phyloP scores from a whole-genome alignment of 805 yeast species.

The Metschnikowia peoriensis region DNA sequence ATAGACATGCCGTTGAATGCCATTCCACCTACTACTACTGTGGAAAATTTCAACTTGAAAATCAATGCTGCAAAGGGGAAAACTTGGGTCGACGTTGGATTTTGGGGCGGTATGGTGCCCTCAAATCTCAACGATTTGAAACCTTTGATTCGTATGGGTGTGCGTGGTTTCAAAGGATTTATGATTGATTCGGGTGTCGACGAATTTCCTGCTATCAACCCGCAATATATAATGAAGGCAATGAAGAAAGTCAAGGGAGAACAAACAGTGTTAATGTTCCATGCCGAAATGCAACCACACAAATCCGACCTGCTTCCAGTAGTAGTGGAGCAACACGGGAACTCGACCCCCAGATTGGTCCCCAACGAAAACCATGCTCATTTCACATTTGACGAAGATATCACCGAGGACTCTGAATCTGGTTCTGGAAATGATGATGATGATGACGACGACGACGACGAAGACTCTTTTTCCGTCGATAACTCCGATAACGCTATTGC shows the following conservation, averaged over 20 bases:
- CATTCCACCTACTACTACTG: constrained; percentile 89
- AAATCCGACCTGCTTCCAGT: constrained; percentile 22
- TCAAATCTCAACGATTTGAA: constrained; percentile 63
- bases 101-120: constrained; percentile 96
- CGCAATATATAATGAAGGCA: constrained; percentile 63
- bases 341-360: constrained; percentile 25
- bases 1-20: constrained; percentile 96
- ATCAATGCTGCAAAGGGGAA: constrained; percentile 76
- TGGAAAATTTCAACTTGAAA: constrained; percentile 71
- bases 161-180: constrained; percentile 91
- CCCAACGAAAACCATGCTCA: constrained; percentile 21
- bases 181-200: constrained; percentile 94
- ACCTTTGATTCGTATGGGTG: constrained; percentile 82
- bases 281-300: constrained; percentile 77
- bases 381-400: constrained; percentile 18
- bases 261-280: constrained; percentile 81
- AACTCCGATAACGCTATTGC: constrained; percentile 11
- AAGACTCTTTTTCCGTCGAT: constrained; percentile 3
- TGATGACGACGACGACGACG: no score
- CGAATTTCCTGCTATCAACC: constrained; percentile 82
- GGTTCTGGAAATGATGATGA: constrained; percentile 1
- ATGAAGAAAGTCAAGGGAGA: constrained; percentile 59
- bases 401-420: constrained; percentile 14
- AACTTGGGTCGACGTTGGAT: constrained; percentile 90
- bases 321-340: constrained; percentile 23